Evolutionary conservation across 2,329 filamentous ascomycete genomes (phyloP), one percentile per base, ranked within the genome.

Genomic region (Aspergillus fructus): DNA sequence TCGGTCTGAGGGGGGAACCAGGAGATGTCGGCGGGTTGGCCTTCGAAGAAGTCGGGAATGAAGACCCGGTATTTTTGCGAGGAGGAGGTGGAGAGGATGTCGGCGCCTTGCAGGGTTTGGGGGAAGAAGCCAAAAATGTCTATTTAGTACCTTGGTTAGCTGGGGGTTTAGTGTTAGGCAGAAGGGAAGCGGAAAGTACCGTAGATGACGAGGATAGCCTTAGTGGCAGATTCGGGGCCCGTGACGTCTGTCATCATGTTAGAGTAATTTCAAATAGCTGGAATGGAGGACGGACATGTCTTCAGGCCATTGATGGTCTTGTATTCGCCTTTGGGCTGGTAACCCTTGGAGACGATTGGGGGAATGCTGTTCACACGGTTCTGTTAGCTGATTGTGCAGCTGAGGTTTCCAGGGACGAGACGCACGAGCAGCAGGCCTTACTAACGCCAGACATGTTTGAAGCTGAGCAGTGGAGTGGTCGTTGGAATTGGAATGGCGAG

Each of bases 21-120:
- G 51, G 76, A 77, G 65, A 86, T 84, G 64, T 83, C 81, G 59
- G 81, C 85, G 37, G 90, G 89, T 63, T 84, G 81, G 71, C 90
- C 92, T 59, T 89, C 83, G 79, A 96, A 96, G 82, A 90, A 93
- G 77, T 97, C 93, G 27, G 93, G 93, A 62, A 97, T 93, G 76
- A 93, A 92, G 64, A 96, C 90, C 65, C 86, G 87, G 80, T 96
- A 94, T 69, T 89, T 85, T 59, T 80, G 72, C 78, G 83, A 75
- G 81, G 87, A 80, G 34, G 80, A 77, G 64, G 77, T 74, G 27
- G 85, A 82, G 42, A 87, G 80, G 66, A 87, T 86, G 64, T 87
- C 85, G 61, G 84, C 84, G 46, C 85, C 85, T 66, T 87, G 85
- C 17, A 86, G 64, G 9, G 84, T 87, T 67, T 87, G 85, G 9